phyloP scores from a whole-genome alignment of 495 filamentous ascomycete genomes.

The Penicillium psychrofluorescens region DNA sequence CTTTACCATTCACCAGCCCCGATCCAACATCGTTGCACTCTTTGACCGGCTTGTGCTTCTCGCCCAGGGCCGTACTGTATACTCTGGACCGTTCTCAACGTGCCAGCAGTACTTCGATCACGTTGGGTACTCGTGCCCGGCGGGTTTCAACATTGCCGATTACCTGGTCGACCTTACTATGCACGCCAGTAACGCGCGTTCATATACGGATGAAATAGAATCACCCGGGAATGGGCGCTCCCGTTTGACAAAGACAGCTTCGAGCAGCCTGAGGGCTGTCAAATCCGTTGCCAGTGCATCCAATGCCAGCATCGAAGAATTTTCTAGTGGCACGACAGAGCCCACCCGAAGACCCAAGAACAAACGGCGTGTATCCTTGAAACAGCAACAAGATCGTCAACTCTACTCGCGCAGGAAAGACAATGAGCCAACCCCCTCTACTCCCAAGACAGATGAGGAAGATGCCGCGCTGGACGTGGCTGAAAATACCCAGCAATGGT shows the following conservation, averaged over 20 bases:
- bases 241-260: constrained; percentile 58
- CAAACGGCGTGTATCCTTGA: constrained; percentile 68
- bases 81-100: constrained; percentile 80
- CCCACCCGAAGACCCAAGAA: constrained; percentile 52
- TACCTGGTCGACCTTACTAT: constrained; percentile 96
- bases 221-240: constrained; percentile 30
- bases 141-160: constrained; percentile 97
- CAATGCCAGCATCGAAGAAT: constrained; percentile 52
- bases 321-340: constrained; percentile 52
- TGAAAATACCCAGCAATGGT: constrained; percentile 55
- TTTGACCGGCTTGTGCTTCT: constrained; percentile 91
- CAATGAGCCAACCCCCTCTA: constrained; percentile 40
- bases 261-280: constrained; percentile 80
- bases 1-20: constrained; percentile 98
- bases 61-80: constrained; percentile 83
- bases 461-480: constrained; percentile 61
- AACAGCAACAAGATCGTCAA: constrained; percentile 76
- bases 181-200: constrained; percentile 63
- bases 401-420: constrained; percentile 79
- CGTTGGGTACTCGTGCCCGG: constrained; percentile 84
- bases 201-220: constrained; percentile 52
- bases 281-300: constrained; percentile 85
- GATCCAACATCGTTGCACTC: constrained; percentile 98
- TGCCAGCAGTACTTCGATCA: constrained; percentile 92
- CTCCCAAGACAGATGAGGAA: constrained; percentile 60